Evolutionary conservation across 352 stramenopile genomes (phyloP).

Genomic region (Globisporangium polare): DNA sequence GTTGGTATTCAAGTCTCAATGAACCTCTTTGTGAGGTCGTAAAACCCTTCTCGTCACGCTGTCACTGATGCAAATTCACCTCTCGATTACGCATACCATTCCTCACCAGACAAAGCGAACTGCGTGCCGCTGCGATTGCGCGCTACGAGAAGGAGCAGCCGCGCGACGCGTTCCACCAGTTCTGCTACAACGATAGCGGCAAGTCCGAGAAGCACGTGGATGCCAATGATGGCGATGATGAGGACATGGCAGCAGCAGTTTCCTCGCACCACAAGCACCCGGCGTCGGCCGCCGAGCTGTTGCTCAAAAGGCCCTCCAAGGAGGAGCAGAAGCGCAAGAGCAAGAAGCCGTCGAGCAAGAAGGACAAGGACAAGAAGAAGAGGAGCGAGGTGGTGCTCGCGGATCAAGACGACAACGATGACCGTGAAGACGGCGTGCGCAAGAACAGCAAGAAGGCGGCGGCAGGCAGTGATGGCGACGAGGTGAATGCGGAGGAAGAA

Average conservation of each 20-base stretch:
- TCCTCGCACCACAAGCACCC: constrained; percentile 2
- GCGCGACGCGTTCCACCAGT: constrained; percentile 62
- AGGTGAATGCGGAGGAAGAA: constrained; percentile 18
- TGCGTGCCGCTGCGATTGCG: constrained; percentile 39
- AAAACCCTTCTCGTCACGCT: not conserved
- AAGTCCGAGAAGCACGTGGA: constrained; percentile 16
- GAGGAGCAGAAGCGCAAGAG: constrained; percentile 63
- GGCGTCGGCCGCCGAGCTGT: constrained; percentile 33
- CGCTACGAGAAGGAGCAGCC: constrained; percentile 59
- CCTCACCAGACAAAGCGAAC: constrained; percentile 28
- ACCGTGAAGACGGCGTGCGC: constrained; percentile 8
- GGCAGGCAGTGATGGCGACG: constrained; percentile 11
- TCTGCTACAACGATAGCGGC: constrained; percentile 58
- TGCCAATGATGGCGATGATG: not conserved
- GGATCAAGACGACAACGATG: constrained; percentile 43
- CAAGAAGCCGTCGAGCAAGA: constrained; percentile 56
- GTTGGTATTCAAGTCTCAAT: not conserved
- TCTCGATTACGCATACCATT: not conserved
- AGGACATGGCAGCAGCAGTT: not conserved
- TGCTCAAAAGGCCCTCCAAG: constrained; percentile 65
- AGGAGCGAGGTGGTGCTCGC: constrained; percentile 30
- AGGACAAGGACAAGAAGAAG: constrained; percentile 25
- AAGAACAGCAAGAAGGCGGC: not conserved
- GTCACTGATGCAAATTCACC: not conserved
- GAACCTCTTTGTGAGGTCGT: not conserved